Base-by-base conservation (phyloP, 192 early-diverging fungal species). In the Cladochytrium replicatum region DNA sequence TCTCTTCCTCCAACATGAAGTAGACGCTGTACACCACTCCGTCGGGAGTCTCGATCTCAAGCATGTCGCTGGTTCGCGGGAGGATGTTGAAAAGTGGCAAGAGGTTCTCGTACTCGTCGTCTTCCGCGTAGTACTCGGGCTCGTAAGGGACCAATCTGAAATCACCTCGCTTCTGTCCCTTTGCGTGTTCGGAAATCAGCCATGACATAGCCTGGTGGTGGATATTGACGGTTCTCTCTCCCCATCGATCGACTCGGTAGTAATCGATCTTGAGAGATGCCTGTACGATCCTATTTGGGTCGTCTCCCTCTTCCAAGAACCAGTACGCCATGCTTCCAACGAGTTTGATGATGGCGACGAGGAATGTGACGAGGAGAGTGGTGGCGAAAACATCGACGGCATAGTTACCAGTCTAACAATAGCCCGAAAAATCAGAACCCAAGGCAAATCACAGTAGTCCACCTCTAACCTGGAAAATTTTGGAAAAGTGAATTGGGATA, bases 311-410 rank as follows among this genome's bases (percentile, higher is more conserved):
- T n/a, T n/a, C n/a, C n/a, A n/a, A n/a, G n/a, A n/a, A n/a, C n/a
- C n/a, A n/a, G n/a, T n/a, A n/a, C 6, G 53, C 47, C 2, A 45
- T 22, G 51, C 29, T 49, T 6, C 67, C 67, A 25, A 41, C 22
- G 7, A 58, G 32, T 7, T 24, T 43, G 22, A 66, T 22, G 11
- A 59, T 5, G 40, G 62, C 57, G 43, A 67, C 57, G 0, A 55
- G 3, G 6, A 57, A 17, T 13, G 61, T 64, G 30, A 60, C 58
- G 6, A 52, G 17, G 7, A 55, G 44, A 31, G 67, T 62, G 28
- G 54, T 45, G 21, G 61, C 31, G 43, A 68, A 68, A 61, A 68
- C 66, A 52, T 68, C 67, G 15, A 68, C 50, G 9, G 65, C 63
- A 31, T 57, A 50, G 43, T 55, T 61, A 11, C 67, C 67, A 31